phyloP scores from a whole-genome alignment of 495 filamentous ascomycete species.

The Neurospora tetrasperma region DNA sequence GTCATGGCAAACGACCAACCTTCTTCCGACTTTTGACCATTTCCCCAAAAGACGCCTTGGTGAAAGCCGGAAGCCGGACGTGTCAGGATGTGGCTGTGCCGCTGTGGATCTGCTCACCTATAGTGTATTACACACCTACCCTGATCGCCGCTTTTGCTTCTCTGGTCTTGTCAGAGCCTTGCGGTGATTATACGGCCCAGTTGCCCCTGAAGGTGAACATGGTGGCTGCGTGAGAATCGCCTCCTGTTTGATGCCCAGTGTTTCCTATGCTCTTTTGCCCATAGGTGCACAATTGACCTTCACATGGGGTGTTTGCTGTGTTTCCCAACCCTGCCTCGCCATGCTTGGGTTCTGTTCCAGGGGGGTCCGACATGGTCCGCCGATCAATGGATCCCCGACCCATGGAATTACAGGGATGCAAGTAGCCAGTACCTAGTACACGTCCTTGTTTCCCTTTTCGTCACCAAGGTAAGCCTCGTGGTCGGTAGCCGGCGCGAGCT shows the following conservation, averaged over 20 bases:
- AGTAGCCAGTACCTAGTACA: background rate
- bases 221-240: background rate
- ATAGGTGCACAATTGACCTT: background rate
- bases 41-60: slow-evolving; percentile 12
- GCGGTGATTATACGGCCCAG: background rate
- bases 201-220: background rate
- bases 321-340: background rate
- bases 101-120: background rate
- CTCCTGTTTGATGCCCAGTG: background rate
- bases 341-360: background rate
- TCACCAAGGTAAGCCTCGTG: background rate
- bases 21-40: background rate
- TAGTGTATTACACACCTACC: background rate
- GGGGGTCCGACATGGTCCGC: background rate
- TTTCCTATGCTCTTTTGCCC: background rate
- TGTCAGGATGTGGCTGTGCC: background rate
- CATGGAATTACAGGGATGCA: background rate
- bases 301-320: background rate
- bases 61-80: slow-evolving; percentile 2
- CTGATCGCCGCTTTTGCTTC: background rate
- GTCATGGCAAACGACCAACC: background rate
- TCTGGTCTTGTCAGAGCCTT: background rate
- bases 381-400: background rate
- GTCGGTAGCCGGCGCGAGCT: slow-evolving; percentile 9
- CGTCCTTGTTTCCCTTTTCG: background rate